Conservation (phyloP, 2,329 filamentous ascomycete genomes). For the Colletotrichum siamense region DNA sequence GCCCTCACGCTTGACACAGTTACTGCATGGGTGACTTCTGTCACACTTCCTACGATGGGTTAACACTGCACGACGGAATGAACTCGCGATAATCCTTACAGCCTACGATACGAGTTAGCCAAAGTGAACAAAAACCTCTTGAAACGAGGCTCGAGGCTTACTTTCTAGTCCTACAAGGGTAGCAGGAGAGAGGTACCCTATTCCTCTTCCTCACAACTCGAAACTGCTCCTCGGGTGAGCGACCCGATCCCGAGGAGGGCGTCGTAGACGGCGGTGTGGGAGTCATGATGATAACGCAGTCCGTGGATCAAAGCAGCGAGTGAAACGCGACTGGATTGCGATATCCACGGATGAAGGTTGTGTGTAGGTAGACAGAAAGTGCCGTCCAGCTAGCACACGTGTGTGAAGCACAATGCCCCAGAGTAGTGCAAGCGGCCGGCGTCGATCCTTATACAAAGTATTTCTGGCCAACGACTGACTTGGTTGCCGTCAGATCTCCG, state of each 20-base stretch:
- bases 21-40: constrained; percentile 87
- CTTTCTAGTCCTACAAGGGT: constrained; percentile 91
- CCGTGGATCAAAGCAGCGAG: not conserved
- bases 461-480: not conserved
- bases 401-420: not conserved
- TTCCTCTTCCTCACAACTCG: constrained; percentile 92
- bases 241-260: constrained; percentile 71
- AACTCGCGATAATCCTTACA: constrained; percentile 29
- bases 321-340: not conserved
- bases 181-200: constrained; percentile 88
- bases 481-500: not conserved
- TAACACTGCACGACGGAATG: not conserved
- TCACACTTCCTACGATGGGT: constrained; percentile 82
- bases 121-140: constrained; percentile 14
- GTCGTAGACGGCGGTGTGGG: constrained; percentile 80
- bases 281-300: constrained; percentile 60
- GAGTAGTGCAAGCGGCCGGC: not conserved
- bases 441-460: not conserved
- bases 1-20: constrained; percentile 90
- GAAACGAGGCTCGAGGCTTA: constrained; percentile 46
- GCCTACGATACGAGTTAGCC: constrained; percentile 37
- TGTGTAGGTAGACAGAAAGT: not conserved
- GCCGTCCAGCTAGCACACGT: not conserved
- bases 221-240: constrained; percentile 86
- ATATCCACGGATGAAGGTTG: not conserved